phyloP scores from a whole-genome alignment of 2,329 filamentous ascomycete genomes.

The Knufia petricola region DNA sequence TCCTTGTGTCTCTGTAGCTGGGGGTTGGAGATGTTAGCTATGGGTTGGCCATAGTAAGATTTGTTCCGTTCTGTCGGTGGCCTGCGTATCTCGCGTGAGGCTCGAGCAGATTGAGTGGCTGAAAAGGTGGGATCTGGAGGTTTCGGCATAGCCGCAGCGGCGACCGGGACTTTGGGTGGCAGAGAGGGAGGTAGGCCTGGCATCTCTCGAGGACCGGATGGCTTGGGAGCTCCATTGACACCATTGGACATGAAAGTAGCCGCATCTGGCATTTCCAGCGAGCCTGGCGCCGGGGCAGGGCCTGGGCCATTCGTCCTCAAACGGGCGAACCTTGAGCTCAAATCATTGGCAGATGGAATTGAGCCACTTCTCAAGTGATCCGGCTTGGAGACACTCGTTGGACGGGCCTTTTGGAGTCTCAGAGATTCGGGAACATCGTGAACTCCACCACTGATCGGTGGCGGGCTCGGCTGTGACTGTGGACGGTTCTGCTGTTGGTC shows the following conservation, averaged over 20 bases:
- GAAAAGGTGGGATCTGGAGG: conserved; percentile 41
- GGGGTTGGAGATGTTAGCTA: conserved; percentile 27
- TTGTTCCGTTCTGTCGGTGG: conserved; percentile 23
- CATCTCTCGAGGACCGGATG: conserved; percentile 38
- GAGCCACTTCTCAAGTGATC: conserved; percentile 19
- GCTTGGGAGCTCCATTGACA: conserved; percentile 11
- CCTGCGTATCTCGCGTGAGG: conserved; percentile 33
- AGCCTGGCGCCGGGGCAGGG: neutral
- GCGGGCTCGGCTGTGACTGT: conserved; percentile 5
- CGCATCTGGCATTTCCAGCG: conserved; percentile 17
- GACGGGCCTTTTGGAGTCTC: conserved; percentile 16
- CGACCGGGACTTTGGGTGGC: conserved; percentile 35
- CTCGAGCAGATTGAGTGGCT: conserved; percentile 31
- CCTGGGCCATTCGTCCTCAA: neutral
- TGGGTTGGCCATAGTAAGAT: conserved; percentile 29
- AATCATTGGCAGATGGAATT: conserved; percentile 16
- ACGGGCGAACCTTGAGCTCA: conserved; percentile 21
- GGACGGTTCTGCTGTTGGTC: neutral
- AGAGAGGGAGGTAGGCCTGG: conserved; percentile 28
- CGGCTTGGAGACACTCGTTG: conserved; percentile 19
- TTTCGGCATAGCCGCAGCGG: conserved; percentile 33
- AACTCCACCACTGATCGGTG: neutral
- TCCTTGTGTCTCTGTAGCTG: conserved; percentile 31
- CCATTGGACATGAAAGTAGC: conserved; percentile 15
- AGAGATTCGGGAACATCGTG: conserved; percentile 15